A percentile compares a stretch with the other conserved stretches of the same genome.
Evolutionary conservation across 371 early-diverging fungal genomes (phyloP).

Genomic region (Apophysomyces sp.): DNA sequence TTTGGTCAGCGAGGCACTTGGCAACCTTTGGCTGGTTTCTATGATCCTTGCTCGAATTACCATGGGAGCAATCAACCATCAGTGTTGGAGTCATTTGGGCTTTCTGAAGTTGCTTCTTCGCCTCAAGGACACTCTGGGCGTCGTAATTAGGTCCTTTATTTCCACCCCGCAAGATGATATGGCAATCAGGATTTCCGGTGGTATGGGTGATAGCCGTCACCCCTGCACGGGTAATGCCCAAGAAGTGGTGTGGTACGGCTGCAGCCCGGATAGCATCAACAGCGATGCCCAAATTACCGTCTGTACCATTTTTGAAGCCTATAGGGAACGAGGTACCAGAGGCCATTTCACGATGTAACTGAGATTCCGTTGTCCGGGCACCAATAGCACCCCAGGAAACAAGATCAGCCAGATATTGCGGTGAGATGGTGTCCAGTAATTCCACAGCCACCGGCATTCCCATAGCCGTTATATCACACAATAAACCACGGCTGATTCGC

Average conservation of each 20-base stretch:
- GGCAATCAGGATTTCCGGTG: slow-evolving; percentile 69
- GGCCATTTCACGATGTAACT: slow-evolving; percentile 92
- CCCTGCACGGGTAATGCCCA: slow-evolving; percentile 91
- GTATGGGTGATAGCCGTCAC: slow-evolving; percentile 89
- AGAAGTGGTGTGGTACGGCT: slow-evolving; percentile 82
- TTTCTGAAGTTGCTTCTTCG: slow-evolving; percentile 51
- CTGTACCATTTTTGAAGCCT: slow-evolving; percentile 95
- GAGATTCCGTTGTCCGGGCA: slow-evolving; percentile 92
- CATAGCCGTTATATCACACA: slow-evolving; percentile 70
- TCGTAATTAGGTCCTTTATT: slow-evolving; percentile 83
- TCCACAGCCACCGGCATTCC: slow-evolving; percentile 90
- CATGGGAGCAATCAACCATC: slow-evolving; percentile 87
- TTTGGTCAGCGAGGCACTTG: slow-evolving; percentile 51
- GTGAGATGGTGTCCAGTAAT: slow-evolving; percentile 91
- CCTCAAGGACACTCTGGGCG: slow-evolving; percentile 47
- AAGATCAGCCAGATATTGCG: slow-evolving; percentile 91
- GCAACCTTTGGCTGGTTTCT: slow-evolving; percentile 70
- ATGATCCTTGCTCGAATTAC: slow-evolving; percentile 79
- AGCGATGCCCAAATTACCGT: slow-evolving; percentile 85
- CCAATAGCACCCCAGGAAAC: slow-evolving; percentile 96
- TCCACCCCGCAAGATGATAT: slow-evolving; percentile 68
- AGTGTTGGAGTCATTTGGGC: slow-evolving; percentile 51
- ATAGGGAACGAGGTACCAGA: slow-evolving; percentile 93
- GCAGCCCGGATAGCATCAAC: slow-evolving; percentile 92
- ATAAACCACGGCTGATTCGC: slow-evolving; percentile 77